phyloP scores from a whole-genome alignment of 2,329 filamentous ascomycete genomes.

The Zymoseptoria passerinii region DNA sequence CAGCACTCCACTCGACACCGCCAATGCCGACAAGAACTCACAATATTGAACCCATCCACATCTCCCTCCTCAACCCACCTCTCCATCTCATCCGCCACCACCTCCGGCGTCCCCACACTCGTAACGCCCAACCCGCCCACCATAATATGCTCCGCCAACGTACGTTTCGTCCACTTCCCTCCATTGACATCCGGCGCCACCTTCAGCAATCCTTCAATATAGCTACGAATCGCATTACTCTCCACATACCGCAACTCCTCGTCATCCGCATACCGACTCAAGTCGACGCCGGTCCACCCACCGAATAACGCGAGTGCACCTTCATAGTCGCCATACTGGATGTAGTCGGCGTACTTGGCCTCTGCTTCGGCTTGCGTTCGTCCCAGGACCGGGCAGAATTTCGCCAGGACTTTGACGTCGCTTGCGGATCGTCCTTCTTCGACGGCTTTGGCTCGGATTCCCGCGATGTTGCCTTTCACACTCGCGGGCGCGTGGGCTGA shows the following conservation, averaged over 20 bases:
- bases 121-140: constrained; percentile 60
- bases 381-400: constrained; percentile 58
- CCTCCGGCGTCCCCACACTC: constrained; percentile 54
- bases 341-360: constrained; percentile 55
- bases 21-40: constrained; percentile 30
- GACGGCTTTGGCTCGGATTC: constrained; percentile 51
- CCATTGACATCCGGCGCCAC: constrained; percentile 48
- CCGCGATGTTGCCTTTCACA: constrained; percentile 53
- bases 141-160: constrained; percentile 58
- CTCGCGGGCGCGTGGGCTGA: constrained; percentile 56
- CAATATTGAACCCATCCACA: constrained; percentile 68
- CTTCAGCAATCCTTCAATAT: constrained; percentile 48
- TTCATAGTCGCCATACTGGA: constrained; percentile 54
- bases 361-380: constrained; percentile 57
- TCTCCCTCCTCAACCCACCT: constrained; percentile 60
- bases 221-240: constrained; percentile 51
- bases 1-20: not conserved
- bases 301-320: constrained; percentile 64
- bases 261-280: constrained; percentile 53
- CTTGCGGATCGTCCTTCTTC: constrained; percentile 49
- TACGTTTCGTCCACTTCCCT: constrained; percentile 62
- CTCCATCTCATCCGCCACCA: constrained; percentile 61
- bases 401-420: constrained; percentile 59
- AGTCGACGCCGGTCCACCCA: constrained; percentile 64
- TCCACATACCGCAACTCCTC: constrained; percentile 56